Evolutionary conservation across 2,329 filamentous ascomycete species (phyloP), one percentile per base, ranked within the genome.

Genomic region (Macrophomina phaseolina): DNA sequence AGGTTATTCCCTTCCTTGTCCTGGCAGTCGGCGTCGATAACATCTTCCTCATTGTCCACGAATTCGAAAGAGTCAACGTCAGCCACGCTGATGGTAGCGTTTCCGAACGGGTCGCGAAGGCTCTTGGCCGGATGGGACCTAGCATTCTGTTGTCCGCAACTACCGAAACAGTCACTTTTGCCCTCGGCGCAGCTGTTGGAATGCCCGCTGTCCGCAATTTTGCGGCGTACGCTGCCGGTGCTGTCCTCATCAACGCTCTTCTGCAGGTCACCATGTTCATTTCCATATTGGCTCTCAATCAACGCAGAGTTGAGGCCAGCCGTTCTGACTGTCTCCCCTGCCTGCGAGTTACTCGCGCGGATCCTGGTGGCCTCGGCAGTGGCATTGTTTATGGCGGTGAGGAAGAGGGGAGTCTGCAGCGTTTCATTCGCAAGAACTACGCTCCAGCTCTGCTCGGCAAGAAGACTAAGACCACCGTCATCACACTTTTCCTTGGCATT

Each of bases 151-250:
- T 99, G 48, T 98, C 95, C 8, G 94, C 94, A n/a, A 85, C 92
- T 40, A 97, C 94, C 0, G 95, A 99, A 78, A 99, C 94, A 0
- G 89, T 94, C 30, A 94, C 94, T 2, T 99, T 99, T 78, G 90
- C 93, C 1, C 85, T 99, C 11, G 95, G 95, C 12, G 91, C 93
- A 49, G 94, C 95, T 68, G 96, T 97, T 6, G 94, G 94, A 58
- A 99, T 99, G 95, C 95, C 96, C 16, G 95, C 95, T 1, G 96
- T 99, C 51, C 89, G 93, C 69, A 99, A 99, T 79, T 99, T 99
- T 79, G 96, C 95, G 16, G 90, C 94, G 2, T 99, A 99, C 76
- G 95, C 95, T 12, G 94, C 95, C 1, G 95, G 95, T 61, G 95
- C 95, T 11, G 95, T 99, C 11, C 90, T 98, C 72, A 94, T 99